Conservation (phyloP, 805 yeast species). For the Schwanniomyces polymorphus region DNA sequence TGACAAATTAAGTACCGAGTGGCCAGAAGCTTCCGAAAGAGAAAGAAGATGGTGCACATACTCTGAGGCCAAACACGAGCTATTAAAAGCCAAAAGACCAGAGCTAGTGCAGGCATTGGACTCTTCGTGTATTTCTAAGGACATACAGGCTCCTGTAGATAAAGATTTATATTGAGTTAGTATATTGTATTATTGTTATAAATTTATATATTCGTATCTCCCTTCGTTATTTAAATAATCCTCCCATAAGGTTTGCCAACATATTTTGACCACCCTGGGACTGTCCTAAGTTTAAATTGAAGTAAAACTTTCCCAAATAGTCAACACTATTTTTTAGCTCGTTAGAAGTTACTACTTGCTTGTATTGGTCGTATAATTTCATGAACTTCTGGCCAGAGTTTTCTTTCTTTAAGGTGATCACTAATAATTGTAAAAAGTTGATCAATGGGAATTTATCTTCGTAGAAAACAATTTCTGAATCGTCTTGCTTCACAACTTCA, state of each 20-base stretch:
- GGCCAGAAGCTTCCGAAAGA: slow-evolving; percentile 75
- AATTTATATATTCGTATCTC: neutral
- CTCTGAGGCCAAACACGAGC: slow-evolving; percentile 62
- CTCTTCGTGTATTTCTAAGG: slow-evolving; percentile 49
- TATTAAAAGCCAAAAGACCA: slow-evolving; percentile 56
- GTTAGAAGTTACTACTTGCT: slow-evolving; percentile 26
- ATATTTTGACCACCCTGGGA: slow-evolving; percentile 41
- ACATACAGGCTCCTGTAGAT: slow-evolving; percentile 10
- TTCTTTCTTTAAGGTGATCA: slow-evolving; percentile 55
- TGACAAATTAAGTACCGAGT: slow-evolving; percentile 51
- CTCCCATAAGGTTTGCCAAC: slow-evolving; percentile 66
- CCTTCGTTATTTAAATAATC: slow-evolving; percentile 33
- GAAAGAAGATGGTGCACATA: slow-evolving; percentile 75
- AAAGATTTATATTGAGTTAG: neutral
- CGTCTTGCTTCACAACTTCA: slow-evolving; percentile 24
- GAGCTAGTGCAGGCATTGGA: slow-evolving; percentile 68
- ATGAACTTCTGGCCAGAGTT: slow-evolving; percentile 48
- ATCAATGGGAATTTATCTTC: slow-evolving; percentile 44
- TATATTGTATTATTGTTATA: neutral
- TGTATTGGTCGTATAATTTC: slow-evolving; percentile 53
- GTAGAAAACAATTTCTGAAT: slow-evolving; percentile 33
- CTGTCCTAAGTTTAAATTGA: slow-evolving; percentile 51
- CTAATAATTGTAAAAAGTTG: slow-evolving; percentile 69
- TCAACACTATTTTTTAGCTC: slow-evolving; percentile 49
- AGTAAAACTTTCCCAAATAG: slow-evolving; percentile 61